Percentiles rank a stretch among this genome's conserved stretches.
Evolutionary conservation across 108 stramenopile genomes (phyloP).

Genomic region (Stephanodiscus minutulus): DNA sequence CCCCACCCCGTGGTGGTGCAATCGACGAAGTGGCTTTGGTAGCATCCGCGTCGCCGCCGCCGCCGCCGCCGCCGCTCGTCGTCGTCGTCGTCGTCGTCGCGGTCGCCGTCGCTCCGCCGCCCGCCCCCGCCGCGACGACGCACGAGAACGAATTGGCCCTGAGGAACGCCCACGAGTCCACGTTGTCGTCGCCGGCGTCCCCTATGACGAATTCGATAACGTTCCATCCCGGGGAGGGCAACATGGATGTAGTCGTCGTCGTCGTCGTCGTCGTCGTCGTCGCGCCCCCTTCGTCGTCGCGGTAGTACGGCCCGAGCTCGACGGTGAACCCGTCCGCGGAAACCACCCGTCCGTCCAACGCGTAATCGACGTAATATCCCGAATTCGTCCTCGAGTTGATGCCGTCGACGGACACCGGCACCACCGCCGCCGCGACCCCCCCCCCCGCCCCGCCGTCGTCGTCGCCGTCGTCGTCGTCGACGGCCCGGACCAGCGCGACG

Average conservation of each 20-base stretch:
- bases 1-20: too few species aligned
- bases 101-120: background rate
- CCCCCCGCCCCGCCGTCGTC: too few species aligned
- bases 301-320: background rate
- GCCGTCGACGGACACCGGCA: background rate
- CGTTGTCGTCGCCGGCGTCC: constrained; percentile 1
- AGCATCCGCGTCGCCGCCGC: background rate
- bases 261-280: too few species aligned
- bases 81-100: background rate
- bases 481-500: background rate
- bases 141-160: constrained; percentile 10
- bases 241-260: background rate
- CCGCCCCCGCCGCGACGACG: background rate
- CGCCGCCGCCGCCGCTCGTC: background rate
- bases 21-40: too few species aligned
- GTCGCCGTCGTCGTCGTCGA: background rate
- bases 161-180: constrained; percentile 18
- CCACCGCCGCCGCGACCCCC: too few species aligned
- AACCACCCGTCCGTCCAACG: background rate
- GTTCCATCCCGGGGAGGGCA: constrained; percentile 5
- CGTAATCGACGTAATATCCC: background rate
- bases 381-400: background rate
- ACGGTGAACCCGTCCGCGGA: background rate
- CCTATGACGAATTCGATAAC: constrained; percentile 8
- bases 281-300: too few species aligned